phyloP scores from a whole-genome alignment of 305 asterid species.

The Ajuga reptans region DNA sequence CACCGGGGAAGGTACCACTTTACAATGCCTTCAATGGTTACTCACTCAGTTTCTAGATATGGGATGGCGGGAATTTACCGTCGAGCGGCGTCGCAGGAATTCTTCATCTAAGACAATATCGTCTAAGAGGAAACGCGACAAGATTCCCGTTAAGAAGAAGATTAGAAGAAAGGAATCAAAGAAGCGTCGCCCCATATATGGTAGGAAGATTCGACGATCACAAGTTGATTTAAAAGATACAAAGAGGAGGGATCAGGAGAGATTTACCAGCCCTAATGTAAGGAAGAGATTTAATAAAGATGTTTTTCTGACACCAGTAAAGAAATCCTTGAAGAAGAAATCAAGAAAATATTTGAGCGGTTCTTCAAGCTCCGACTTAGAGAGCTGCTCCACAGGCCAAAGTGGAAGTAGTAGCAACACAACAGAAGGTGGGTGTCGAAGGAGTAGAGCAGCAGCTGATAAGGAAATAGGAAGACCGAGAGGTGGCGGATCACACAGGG shows the following conservation, averaged over 20 bases:
- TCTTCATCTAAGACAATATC: slow-evolving; percentile 52
- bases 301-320: slow-evolving; percentile 30
- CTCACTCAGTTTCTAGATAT: too few relatives aligned
- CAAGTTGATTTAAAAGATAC: slow-evolving; percentile 25
- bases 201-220: slow-evolving; percentile 31
- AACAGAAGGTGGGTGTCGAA: slow-evolving; percentile 28
- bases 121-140: slow-evolving; percentile 47
- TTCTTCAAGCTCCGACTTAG: slow-evolving; percentile 49
- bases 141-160: slow-evolving; percentile 49
- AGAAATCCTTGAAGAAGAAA: slow-evolving; percentile 47
- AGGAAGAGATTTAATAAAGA: slow-evolving; percentile 50
- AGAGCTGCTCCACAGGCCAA: slow-evolving; percentile 46
- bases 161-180: slow-evolving; percentile 51
- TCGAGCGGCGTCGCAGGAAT: too few relatives aligned
- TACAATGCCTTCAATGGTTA: too few relatives aligned
- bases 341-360: slow-evolving; percentile 37
- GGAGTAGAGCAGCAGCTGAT: slow-evolving; percentile 16
- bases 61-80: too few relatives aligned
- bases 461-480: slow-evolving; percentile 15
- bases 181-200: slow-evolving; percentile 43
- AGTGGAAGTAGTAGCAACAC: slow-evolving; percentile 31
- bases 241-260: slow-evolving; percentile 35
- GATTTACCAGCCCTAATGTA: slow-evolving; percentile 27
- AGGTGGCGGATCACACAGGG: slow-evolving; percentile 14
- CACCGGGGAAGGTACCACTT: too few relatives aligned